Evolutionary conservation across 495 filamentous ascomycete species (phyloP), one percentile per base, ranked within the genome.

Genomic region (Xylaria sp.): DNA sequence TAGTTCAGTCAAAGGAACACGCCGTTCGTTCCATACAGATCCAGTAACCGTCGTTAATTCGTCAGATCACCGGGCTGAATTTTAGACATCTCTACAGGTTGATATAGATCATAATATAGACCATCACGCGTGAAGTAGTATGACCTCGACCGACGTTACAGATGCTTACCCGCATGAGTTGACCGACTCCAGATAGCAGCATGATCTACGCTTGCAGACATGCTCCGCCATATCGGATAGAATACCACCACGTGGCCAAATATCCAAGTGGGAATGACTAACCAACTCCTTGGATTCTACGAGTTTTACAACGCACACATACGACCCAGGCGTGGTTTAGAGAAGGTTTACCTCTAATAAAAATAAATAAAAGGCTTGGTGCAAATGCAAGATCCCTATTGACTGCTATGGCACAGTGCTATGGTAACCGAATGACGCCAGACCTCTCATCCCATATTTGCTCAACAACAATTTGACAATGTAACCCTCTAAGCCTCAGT

Each of bases 401-500:
- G 75, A 79, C 77, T 79, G 72, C 75, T 73, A 75, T 73, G 72
- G 74, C 71, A 75, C 75, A 78, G 77, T 78, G 73, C 77, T 78
- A 78, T 77, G 73, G 75, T 78, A 77, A 75, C 71, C 76, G 73
- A 77, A 77, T 78, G 76, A 78, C 77, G 77, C 77, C 77, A 74
- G 72, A 73, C 73, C 76, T 74, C 72, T 77, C 77, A 78, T 73
- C 75, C 78, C 71, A 76, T 76, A 83, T 80, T 81, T 79, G 75
- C 73, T 76, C 73, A 70, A 71, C 63, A 72, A 73, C 61, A 71
- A 65, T 29, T 58, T 57, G 46, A 71, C 40, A 35, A 75, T 69
- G 66, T 70, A 62, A 71, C 72, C 75, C 63, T 75, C 75, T 78
- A 80, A 76, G 78, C 78, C 79, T 82, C 81, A 61, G 84, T 87